phyloP scores from a whole-genome alignment of 1,139 yeast genomes.

The Geotrichum fermentans region DNA sequence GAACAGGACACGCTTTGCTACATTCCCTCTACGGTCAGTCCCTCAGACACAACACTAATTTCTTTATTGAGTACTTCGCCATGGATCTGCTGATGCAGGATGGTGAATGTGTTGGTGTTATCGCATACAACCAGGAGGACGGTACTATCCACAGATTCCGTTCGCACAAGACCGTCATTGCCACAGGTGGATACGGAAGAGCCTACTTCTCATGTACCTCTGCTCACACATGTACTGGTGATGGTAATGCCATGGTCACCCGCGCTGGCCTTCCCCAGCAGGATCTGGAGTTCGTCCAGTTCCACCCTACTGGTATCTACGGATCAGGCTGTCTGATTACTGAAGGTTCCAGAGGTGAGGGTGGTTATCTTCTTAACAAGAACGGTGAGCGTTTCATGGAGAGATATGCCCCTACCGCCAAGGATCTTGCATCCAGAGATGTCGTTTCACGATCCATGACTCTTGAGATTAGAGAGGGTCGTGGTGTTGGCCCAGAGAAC shows the following conservation, averaged over 20 bases:
- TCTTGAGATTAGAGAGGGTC: conserved; percentile 96
- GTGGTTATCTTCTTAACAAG: conserved; percentile 91
- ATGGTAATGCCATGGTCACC: conserved; percentile 96
- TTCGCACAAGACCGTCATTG: conserved; percentile 92
- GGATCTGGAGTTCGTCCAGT: conserved; percentile 95
- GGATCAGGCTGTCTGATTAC: conserved; percentile 98
- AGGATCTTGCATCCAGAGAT: conserved; percentile 97
- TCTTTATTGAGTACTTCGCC: conserved; percentile 96
- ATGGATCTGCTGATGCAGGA: conserved; percentile 91
- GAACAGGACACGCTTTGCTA: conserved; percentile 96
- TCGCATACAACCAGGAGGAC: conserved; percentile 97
- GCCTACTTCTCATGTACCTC: conserved; percentile 98
- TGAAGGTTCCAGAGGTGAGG: conserved; percentile 99
- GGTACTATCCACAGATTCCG: conserved; percentile 97
- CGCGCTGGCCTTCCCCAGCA: conserved; percentile 98
- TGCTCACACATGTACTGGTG: conserved; percentile 99
- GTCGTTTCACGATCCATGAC: conserved; percentile 98
- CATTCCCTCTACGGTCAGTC: conserved; percentile 97
- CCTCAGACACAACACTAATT: conserved; percentile 92
- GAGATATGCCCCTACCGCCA: conserved; percentile 97
- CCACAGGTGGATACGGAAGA: conserved; percentile 99
- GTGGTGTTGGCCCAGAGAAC: conserved; percentile 96
- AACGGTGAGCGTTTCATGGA: conserved; percentile 99
- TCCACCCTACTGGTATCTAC: conserved; percentile 99
- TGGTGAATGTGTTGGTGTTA: conserved; percentile 94